Conservation (phyloP, 164 flowering plant genomes). For the Stephania cephalantha region DNA sequence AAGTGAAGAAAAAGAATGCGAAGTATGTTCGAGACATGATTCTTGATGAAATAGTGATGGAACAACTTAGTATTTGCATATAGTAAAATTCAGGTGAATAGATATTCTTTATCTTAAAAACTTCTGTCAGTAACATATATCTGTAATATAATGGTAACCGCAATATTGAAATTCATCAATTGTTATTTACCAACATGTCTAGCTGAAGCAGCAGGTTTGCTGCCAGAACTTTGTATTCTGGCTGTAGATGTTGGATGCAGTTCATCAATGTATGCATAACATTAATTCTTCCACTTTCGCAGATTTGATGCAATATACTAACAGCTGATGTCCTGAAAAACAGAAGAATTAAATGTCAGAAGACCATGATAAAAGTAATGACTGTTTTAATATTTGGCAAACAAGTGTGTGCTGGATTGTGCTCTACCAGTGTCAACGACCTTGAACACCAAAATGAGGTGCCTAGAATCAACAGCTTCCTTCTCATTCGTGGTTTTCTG, state of each 20-base stretch:
- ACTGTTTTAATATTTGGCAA: not conserved
- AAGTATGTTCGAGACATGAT: not conserved
- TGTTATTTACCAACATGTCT: constrained; percentile 43
- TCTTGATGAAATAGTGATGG: not conserved
- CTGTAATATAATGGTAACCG: not conserved
- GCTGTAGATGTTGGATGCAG: constrained; percentile 34
- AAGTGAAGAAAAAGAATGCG: not conserved
- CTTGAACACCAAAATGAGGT: not conserved
- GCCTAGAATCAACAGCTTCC: not conserved
- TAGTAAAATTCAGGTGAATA: not conserved
- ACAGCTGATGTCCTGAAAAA: constrained; percentile 52
- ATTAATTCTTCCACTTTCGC: constrained; percentile 35
- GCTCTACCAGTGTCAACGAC: not conserved
- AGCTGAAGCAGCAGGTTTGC: constrained; percentile 66
- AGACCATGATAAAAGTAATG: not conserved
- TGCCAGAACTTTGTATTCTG: constrained; percentile 48
- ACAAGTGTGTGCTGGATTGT: not conserved
- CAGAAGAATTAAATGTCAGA: constrained; percentile 14
- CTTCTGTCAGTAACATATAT: not conserved
- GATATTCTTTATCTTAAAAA: not conserved
- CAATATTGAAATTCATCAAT: not conserved
- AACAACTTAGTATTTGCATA: not conserved
- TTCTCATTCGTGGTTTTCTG: not conserved
- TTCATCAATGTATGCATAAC: constrained; percentile 35
- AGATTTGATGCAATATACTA: constrained; percentile 39